Evolutionary conservation across 2,329 filamentous ascomycete genomes (phyloP).

Genomic region (Monilinia aucupariae): DNA sequence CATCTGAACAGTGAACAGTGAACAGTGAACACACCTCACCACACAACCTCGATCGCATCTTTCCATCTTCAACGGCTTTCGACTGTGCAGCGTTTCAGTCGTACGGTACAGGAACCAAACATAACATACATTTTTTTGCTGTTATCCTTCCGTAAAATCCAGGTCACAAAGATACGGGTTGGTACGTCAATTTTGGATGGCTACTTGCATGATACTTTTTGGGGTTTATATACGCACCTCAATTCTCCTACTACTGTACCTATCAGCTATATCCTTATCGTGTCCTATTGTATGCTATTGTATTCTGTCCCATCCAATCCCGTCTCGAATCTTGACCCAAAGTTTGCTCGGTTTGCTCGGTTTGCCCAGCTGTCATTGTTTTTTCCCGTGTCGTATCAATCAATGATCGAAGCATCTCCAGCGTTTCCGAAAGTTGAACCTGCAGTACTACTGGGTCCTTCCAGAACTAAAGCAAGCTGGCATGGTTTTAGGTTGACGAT

Average conservation of each 20-base stretch:
- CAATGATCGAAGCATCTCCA: not conserved
- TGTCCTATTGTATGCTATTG: not conserved
- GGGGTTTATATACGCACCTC: too few relatives aligned
- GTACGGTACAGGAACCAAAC: not conserved
- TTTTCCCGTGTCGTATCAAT: not conserved
- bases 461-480: conserved; percentile 2
- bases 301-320: not conserved
- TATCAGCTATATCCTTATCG: not conserved
- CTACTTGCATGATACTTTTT: conserved; percentile 14
- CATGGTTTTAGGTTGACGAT: not conserved
- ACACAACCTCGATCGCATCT: conserved; percentile 3
- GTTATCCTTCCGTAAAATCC: not conserved
- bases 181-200: conserved; percentile 10
- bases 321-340: not conserved
- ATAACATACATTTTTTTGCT: not conserved
- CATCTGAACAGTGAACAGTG: too few relatives aligned
- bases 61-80: conserved; percentile 11
- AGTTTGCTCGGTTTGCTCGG: not conserved
- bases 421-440: not conserved
- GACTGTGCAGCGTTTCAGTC: not conserved
- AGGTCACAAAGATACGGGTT: conserved; percentile 14
- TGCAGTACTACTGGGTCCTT: not conserved
- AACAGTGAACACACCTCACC: too few relatives aligned
- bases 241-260: too few relatives aligned
- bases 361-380: not conserved